A percentile compares a stretch with the other conserved stretches of the same genome.
Conservation (phyloP, 208 protist genomes). For the Kentomonas sorsogonicus region DNA sequence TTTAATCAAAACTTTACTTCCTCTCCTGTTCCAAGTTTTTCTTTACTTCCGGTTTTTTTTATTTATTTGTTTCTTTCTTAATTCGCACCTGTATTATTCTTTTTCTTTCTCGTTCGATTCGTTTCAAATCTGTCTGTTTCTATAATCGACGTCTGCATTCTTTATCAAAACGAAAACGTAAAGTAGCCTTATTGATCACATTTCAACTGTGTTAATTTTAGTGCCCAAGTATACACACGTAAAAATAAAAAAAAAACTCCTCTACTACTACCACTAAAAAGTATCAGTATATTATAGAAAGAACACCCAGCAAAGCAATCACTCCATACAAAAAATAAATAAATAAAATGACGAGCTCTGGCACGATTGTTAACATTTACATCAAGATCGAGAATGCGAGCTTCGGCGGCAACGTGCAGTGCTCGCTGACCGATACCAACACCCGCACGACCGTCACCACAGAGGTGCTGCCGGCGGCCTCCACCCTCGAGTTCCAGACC, state of each 20-base stretch:
- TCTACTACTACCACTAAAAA: not conserved
- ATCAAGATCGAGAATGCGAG: not conserved
- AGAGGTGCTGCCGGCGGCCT: constrained; percentile 23
- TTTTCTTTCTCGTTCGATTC: not conserved
- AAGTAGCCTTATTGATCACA: too few species aligned
- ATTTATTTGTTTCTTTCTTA: not conserved
- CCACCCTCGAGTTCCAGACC: constrained; percentile 33
- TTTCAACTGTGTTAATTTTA: too few species aligned
- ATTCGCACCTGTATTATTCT: not conserved
- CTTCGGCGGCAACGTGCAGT: constrained; percentile 21
- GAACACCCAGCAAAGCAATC: not conserved
- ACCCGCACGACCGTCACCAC: constrained; percentile 13
- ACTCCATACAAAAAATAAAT: not conserved
- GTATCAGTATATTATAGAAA: constrained; percentile 3
- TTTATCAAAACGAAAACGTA: too few species aligned
- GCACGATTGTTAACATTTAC: not conserved
- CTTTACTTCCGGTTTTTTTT: not conserved
- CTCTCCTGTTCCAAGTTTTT: not conserved
- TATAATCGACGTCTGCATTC: not conserved
- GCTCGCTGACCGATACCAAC: constrained; percentile 9
- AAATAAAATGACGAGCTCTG: not conserved
- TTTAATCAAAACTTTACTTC: not conserved
- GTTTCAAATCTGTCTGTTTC: not conserved
- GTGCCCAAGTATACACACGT: not conserved
- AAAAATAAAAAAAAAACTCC: not conserved